Evolutionary conservation across 2,329 filamentous ascomycete genomes (phyloP).

Genomic region (Aspergillus viridinutans): DNA sequence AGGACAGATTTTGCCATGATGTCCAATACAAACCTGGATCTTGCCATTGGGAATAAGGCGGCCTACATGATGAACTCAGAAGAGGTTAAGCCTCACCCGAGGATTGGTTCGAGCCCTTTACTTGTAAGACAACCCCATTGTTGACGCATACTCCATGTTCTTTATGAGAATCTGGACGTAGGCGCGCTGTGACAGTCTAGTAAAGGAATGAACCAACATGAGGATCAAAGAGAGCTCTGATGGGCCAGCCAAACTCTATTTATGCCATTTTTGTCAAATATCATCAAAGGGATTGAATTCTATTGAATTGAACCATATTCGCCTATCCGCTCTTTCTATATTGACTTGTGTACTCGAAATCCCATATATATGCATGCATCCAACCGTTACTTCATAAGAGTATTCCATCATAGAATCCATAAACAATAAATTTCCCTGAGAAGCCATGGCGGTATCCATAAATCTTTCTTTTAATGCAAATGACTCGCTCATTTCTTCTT

Average conservation of each 20-base stretch:
- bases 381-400: not conserved
- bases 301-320: not conserved
- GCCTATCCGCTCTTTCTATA: constrained; percentile 12
- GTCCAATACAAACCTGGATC: not conserved
- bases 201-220: constrained; percentile 18
- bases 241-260: constrained; percentile 16
- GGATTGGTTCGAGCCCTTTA: constrained; percentile 4
- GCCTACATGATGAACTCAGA: constrained; percentile 33
- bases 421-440: constrained; percentile 2
- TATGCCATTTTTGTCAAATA: not conserved
- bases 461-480: not conserved
- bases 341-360: constrained; percentile 20
- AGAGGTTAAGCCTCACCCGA: constrained; percentile 22
- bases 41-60: not conserved
- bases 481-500: constrained; percentile 33
- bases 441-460: not conserved
- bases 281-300: not conserved
- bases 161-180: constrained; percentile 20
- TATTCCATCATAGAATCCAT: not conserved
- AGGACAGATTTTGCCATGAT: not conserved
- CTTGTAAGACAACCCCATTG: not conserved
- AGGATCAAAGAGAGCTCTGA: constrained; percentile 43
- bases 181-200: constrained; percentile 16
- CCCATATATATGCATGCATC: constrained; percentile 6
- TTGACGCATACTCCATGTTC: constrained; percentile 30